A percentile compares a stretch with the other conserved stretches of the same genome.
Evolutionary conservation across 2,329 filamentous ascomycete species (phyloP).

Genomic region (Cladobotryum mycophilum): DNA sequence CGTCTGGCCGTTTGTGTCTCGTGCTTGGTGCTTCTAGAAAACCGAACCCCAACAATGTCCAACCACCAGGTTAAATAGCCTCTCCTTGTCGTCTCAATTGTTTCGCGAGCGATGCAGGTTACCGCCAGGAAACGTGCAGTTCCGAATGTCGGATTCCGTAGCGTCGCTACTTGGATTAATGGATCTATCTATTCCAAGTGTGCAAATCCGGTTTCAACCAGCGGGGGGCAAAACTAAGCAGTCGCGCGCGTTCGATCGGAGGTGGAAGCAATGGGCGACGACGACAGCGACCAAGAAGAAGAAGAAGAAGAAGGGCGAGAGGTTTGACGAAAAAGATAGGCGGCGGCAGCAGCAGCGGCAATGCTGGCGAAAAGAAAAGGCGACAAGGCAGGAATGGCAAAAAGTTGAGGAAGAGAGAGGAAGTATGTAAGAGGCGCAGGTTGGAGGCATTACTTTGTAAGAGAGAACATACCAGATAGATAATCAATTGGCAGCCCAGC

Average conservation of each 20-base stretch:
- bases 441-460: neutral
- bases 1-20: conserved; percentile 3
- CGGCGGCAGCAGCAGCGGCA: neutral
- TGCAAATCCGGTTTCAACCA: neutral
- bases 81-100: neutral
- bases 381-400: neutral
- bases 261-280: neutral
- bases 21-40: conserved; percentile 11
- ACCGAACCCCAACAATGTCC: conserved; percentile 1
- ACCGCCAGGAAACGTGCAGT: conserved; percentile 12
- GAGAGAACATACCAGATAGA: too few species aligned
- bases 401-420: neutral
- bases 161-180: neutral
- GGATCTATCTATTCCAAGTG: neutral
- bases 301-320: neutral
- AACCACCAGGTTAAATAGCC: neutral
- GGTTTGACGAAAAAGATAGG: neutral
- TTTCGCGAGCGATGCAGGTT: conserved; percentile 9
- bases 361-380: neutral
- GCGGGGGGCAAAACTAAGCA: too few species aligned
- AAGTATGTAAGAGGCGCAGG: neutral
- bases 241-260: neutral
- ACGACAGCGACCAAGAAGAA: neutral
- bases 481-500: too few species aligned
- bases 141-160: conserved; percentile 1